Evolutionary conservation across 1,139 yeast species (phyloP).

Genomic region (Hemisphaericaspora xylanilytica): DNA sequence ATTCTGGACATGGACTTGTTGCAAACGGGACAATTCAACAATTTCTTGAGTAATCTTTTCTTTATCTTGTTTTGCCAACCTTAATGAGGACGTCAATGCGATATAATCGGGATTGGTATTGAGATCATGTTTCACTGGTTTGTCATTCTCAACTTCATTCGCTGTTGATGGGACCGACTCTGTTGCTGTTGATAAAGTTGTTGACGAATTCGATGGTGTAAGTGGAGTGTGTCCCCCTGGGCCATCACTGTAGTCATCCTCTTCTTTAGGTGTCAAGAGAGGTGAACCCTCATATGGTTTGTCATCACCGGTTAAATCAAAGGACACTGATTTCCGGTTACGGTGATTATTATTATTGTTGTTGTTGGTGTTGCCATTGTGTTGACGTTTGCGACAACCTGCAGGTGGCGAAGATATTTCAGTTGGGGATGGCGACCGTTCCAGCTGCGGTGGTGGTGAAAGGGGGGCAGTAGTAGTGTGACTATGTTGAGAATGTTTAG

Average conservation of each 20-base stretch:
- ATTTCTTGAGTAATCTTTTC: conserved; percentile 31
- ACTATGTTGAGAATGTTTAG: conserved; percentile 1
- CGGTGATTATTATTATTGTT: neutral
- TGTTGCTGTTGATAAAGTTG: neutral
- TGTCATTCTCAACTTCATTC: neutral
- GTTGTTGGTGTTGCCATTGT: conserved; percentile 7
- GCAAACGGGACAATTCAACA: conserved; percentile 28
- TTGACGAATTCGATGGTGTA: conserved; percentile 6
- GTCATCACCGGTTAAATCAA: conserved; percentile 23
- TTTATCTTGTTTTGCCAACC: conserved; percentile 27
- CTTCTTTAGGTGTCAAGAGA: conserved; percentile 45
- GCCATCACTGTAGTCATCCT: conserved; percentile 22
- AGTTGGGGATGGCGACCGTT: conserved; percentile 30
- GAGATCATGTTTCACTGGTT: conserved; percentile 13
- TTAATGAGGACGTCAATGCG: conserved; percentile 34
- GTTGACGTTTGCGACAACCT: neutral
- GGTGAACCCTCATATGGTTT: conserved; percentile 33
- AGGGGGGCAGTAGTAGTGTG: conserved; percentile 4
- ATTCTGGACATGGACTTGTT: conserved; percentile 18
- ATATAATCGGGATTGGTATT: conserved; percentile 39
- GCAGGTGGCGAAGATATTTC: conserved; percentile 12
- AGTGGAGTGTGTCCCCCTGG: neutral
- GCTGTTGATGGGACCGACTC: neutral
- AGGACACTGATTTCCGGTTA: conserved; percentile 27
- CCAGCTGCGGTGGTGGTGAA: conserved; percentile 17